Conservation (phyloP, 1,284 basidiomycete species). For the Apiotrichum mycotoxinovorans region DNA sequence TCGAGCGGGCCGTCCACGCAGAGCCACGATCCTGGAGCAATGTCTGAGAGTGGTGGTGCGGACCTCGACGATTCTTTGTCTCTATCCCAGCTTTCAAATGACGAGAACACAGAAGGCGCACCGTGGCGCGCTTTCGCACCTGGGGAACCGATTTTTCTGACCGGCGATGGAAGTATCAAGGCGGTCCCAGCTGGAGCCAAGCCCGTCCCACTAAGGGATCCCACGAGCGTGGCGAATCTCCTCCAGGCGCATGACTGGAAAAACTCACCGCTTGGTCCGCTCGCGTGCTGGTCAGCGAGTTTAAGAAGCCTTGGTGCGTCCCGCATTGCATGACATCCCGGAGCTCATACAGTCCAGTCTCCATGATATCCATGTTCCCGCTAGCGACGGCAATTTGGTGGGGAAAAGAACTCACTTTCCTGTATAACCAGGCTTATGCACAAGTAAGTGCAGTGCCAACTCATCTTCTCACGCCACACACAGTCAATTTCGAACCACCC, state of each 20-base stretch:
- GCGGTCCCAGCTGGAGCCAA: background rate
- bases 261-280: conserved; percentile 37
- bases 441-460: background rate
- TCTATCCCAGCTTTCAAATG: background rate
- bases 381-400: conserved; percentile 45
- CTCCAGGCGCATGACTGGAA: conserved; percentile 40
- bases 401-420: conserved; percentile 41
- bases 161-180: conserved; percentile 1
- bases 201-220: background rate
- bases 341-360: background rate
- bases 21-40: background rate
- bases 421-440: conserved; percentile 44
- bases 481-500: conserved; percentile 10
- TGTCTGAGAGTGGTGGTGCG: background rate
- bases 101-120: background rate
- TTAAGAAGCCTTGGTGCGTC: conserved; percentile 35
- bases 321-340: too few species aligned
- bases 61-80: background rate
- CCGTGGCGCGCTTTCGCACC: background rate
- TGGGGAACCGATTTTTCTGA: background rate
- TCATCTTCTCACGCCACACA: too few species aligned
- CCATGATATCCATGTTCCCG: conserved; percentile 18
- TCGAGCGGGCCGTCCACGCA: background rate
- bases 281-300: conserved; percentile 36
- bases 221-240: conserved; percentile 28